Evolutionary conservation across 2,329 filamentous ascomycete genomes (phyloP), one percentile per base, ranked within the genome.

Genomic region (Didymella sp.): DNA sequence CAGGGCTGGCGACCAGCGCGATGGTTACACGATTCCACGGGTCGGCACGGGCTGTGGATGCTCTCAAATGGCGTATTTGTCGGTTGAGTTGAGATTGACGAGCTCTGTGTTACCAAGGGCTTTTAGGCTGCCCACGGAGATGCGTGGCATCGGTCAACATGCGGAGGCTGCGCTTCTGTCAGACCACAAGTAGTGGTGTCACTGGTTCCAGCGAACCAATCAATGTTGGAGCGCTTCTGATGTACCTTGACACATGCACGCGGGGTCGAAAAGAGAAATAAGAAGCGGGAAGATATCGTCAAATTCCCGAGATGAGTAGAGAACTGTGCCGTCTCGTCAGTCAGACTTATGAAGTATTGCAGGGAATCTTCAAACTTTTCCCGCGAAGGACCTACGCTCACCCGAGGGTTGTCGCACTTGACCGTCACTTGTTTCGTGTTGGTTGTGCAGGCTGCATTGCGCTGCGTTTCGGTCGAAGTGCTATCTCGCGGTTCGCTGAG

Each of bases 61-160:
- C 35, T 38, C 38, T 38, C 43, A 69, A 64, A 61, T 63, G 60
- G 65, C 61, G 63, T 60, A 56, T 64, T 56, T 59, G 61, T 61
- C 60, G 61, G 58, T 55, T 61, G 61, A 46, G 56, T 59, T 67
- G 64, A 71, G 71, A 73, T 74, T 72, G 62, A 74, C 72, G 71
- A 73, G 56, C 48, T 61, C 61, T 65, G 69, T 73, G 62, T 66
- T 54, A 68, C 63, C 61, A 48, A 59, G 40, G 56, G 54, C 56
- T 61, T 55, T 58, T 48, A 56, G 46, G 22, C 41, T 51, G 35
- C 55, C 55, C 58, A 55, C 49, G 55, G 50, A 53, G 53, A 64
- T 68, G 67, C 67, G 63, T 65, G 59, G 60, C 63, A 67, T 64
- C 59, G 54, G 56, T 59, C 57, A 54, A 63, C 44, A 61, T 61